phyloP scores from a whole-genome alignment of 2,329 filamentous ascomycete species.

The Fusarium goolgardi region DNA sequence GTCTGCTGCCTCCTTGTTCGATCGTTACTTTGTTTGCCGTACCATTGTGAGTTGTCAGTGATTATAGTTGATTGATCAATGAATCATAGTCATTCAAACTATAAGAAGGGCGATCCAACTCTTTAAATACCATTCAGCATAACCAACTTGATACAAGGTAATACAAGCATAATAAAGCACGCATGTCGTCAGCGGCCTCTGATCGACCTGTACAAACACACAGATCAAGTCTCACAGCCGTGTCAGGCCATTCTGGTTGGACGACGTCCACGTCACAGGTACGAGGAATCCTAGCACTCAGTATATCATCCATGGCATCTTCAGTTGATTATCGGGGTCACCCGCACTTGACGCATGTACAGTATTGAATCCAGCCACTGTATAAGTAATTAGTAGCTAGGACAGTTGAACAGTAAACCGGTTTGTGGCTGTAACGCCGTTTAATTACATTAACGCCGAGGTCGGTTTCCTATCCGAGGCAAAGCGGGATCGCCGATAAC shows the following conservation, averaged over 20 bases:
- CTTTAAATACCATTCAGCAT: conserved; percentile 21
- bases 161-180: conserved; percentile 17
- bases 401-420: not conserved
- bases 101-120: not conserved
- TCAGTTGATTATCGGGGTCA: conserved; percentile 11
- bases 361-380: conserved; percentile 5
- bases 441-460: conserved; percentile 41
- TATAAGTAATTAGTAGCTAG: not conserved
- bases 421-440: not conserved
- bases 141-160: conserved; percentile 21
- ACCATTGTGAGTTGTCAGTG: conserved; percentile 33
- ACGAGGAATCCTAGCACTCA: conserved; percentile 24
- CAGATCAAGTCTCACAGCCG: conserved; percentile 32
- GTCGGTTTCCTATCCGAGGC: conserved; percentile 42
- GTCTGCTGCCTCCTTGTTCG: not conserved
- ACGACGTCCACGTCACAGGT: conserved; percentile 34
- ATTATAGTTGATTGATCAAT: conserved; percentile 2
- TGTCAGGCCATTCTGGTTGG: conserved; percentile 34
- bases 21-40: not conserved
- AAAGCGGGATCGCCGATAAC: conserved; percentile 35
- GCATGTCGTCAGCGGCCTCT: conserved; percentile 41
- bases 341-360: conserved; percentile 6
- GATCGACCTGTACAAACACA: conserved; percentile 31
- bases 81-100: not conserved
- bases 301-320: not conserved